Conservation (phyloP, 495 filamentous ascomycete species). For the Neurospora cerealis region DNA sequence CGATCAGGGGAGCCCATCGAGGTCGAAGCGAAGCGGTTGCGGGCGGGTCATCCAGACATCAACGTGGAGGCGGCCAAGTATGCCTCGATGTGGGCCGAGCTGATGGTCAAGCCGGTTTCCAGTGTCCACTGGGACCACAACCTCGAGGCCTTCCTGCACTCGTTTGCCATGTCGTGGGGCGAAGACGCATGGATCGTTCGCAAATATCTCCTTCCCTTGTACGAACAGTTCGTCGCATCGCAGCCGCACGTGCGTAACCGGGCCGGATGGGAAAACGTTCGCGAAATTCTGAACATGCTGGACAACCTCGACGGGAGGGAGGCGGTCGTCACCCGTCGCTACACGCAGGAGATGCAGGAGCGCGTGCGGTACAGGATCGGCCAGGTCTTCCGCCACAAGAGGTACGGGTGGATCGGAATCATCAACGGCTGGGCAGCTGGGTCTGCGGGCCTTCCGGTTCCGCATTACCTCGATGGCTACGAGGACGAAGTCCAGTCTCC, state of each 20-base stretch:
- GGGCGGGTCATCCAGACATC: constrained; percentile 25
- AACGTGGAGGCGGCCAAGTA: constrained; percentile 64
- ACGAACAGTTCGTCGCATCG: constrained; percentile 24
- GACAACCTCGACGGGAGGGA: constrained; percentile 49
- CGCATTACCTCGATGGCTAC: constrained; percentile 23
- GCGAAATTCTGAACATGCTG: constrained; percentile 46
- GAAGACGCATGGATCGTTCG: constrained; percentile 60
- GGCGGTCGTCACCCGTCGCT: constrained; percentile 42
- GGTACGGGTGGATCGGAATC: constrained; percentile 69
- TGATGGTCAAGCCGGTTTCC: constrained; percentile 47
- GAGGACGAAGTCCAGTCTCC: constrained; percentile 29
- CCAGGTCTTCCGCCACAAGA: constrained; percentile 71
- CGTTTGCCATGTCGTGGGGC: constrained; percentile 57
- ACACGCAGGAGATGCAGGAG: constrained; percentile 27
- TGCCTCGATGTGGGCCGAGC: constrained; percentile 63
- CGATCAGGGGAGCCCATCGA: constrained; percentile 1
- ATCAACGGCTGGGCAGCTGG: constrained; percentile 77
- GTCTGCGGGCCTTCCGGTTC: constrained; percentile 17
- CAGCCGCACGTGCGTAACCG: constrained; percentile 5
- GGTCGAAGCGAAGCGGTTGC: constrained; percentile 25
- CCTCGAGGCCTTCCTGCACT: constrained; percentile 51
- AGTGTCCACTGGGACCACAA: constrained; percentile 31
- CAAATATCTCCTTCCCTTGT: constrained; percentile 52
- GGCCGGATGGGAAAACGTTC: constrained; percentile 15
- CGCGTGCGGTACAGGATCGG: constrained; percentile 65